These are phyloP conservation scores for Quercus phellos DNA, from an alignment of 331 rosid genomes.

Conservation along the genomic window DNA sequence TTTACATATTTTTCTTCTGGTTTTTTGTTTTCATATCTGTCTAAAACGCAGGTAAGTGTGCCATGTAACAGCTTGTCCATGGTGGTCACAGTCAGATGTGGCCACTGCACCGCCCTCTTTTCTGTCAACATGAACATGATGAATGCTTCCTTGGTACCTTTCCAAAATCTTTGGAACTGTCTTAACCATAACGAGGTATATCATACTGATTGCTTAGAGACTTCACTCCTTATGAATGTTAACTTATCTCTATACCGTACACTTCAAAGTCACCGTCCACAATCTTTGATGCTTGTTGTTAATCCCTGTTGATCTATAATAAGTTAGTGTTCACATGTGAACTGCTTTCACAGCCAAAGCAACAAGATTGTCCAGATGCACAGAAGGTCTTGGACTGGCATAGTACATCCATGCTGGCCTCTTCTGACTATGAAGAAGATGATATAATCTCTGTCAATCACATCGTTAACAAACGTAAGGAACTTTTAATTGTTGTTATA, in stretches of 20 bases:
- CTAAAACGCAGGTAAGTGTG: constrained; percentile 71
- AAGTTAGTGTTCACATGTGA: background rate
- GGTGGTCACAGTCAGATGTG: constrained; percentile 92
- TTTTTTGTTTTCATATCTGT: background rate
- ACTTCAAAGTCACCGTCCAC: background rate
- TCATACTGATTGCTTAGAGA: background rate
- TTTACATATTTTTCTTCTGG: background rate
- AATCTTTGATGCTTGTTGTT: background rate
- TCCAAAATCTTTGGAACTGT: constrained; percentile 64
- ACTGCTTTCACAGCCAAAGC: constrained; percentile 39
- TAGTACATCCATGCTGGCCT: constrained; percentile 38
- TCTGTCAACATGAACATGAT: constrained; percentile 88
- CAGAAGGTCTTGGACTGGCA: constrained; percentile 35
- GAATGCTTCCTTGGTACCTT: constrained; percentile 81
- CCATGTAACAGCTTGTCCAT: constrained; percentile 87
- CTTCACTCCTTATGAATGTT: background rate
- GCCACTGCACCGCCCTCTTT: constrained; percentile 81
- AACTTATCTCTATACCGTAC: background rate
- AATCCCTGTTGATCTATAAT: background rate
- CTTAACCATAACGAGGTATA: constrained; percentile 54
- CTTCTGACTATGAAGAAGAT: constrained; percentile 65
- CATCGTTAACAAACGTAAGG: constrained; percentile 67
- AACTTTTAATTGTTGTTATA: background rate
- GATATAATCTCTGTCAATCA: constrained; percentile 39
- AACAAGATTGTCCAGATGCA: constrained; percentile 37